Conservation (phyloP, 371 early-diverging fungal genomes). For the Mortierella sp. region DNA sequence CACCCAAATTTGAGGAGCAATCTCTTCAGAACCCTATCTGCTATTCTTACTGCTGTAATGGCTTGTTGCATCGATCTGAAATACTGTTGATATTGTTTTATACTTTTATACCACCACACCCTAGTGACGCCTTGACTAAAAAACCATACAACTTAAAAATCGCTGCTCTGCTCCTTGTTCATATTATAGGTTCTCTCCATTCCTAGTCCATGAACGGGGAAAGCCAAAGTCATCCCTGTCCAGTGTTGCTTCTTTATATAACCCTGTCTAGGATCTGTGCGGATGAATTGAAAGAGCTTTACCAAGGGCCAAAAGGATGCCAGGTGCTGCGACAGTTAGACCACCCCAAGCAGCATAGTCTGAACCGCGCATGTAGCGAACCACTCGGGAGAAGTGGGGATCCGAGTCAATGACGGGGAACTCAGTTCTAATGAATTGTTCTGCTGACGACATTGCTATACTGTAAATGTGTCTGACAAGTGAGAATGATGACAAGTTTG, state of each 20-base stretch:
- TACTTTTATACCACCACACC: too few species aligned
- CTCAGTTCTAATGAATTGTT: slow-evolving; percentile 63
- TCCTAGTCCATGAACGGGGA: neutral
- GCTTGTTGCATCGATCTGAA: too few species aligned
- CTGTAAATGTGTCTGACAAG: neutral
- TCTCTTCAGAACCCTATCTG: too few species aligned
- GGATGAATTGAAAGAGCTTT: slow-evolving; percentile 36
- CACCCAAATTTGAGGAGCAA: too few species aligned
- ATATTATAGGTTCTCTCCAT: neutral
- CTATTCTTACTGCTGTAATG: too few species aligned
- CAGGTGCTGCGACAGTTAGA: slow-evolving; percentile 83
- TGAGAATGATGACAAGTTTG: neutral
- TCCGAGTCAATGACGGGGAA: slow-evolving; percentile 80
- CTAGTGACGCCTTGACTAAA: too few species aligned
- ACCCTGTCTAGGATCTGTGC: neutral
- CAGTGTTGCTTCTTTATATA: neutral
- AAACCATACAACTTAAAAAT: too few species aligned
- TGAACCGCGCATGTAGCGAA: slow-evolving; percentile 88
- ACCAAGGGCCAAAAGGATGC: slow-evolving; percentile 80
- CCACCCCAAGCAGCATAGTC: slow-evolving; percentile 84
- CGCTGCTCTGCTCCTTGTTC: too few species aligned
- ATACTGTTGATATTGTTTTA: too few species aligned
- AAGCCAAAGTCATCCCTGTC: too few species aligned
- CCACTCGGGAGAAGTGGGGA: slow-evolving; percentile 86
- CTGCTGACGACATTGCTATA: slow-evolving; percentile 54